Conservation (phyloP, 441 rosid species). For the Adansonia gregorii region DNA sequence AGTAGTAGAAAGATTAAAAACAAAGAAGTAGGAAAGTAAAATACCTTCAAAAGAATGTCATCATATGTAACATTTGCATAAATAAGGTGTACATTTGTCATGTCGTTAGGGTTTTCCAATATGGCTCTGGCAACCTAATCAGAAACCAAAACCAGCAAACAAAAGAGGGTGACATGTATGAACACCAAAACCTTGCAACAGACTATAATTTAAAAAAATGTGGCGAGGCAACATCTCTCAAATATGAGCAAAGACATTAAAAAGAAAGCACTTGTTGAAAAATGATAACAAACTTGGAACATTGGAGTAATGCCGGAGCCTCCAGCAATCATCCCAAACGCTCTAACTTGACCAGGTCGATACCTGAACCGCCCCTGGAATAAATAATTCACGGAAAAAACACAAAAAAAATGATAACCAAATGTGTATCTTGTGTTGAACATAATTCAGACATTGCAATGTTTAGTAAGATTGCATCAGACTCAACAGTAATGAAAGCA, state of each 20-base stretch:
- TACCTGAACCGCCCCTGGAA: slow-evolving; percentile 88
- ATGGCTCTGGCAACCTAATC: slow-evolving; percentile 82
- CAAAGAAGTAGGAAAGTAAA: slow-evolving; percentile 10
- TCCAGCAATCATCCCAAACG: slow-evolving; percentile 94
- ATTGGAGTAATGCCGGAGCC: slow-evolving; percentile 99
- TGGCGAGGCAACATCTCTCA: not conserved
- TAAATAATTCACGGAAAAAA: slow-evolving; percentile 19
- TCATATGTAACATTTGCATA: slow-evolving; percentile 84
- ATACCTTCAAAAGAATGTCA: slow-evolving; percentile 85
- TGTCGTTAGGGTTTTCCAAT: slow-evolving; percentile 79
- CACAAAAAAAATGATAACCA: not conserved
- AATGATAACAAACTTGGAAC: slow-evolving; percentile 72
- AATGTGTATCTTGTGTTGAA: not conserved
- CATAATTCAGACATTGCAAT: not conserved
- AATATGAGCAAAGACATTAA: not conserved
- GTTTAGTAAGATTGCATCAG: not conserved
- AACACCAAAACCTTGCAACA: slow-evolving; percentile 4
- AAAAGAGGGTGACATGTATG: slow-evolving; percentile 18
- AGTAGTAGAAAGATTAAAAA: slow-evolving; percentile 1
- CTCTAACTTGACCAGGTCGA: slow-evolving; percentile 81
- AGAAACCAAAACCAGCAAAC: slow-evolving; percentile 14
- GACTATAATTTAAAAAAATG: not conserved
- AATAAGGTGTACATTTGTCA: slow-evolving; percentile 75
- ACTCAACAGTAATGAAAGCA: not conserved
- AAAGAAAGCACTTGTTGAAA: slow-evolving; percentile 7